Conservation (phyloP, 192 early-diverging fungal genomes). For the Radiomyces spectabilis region DNA sequence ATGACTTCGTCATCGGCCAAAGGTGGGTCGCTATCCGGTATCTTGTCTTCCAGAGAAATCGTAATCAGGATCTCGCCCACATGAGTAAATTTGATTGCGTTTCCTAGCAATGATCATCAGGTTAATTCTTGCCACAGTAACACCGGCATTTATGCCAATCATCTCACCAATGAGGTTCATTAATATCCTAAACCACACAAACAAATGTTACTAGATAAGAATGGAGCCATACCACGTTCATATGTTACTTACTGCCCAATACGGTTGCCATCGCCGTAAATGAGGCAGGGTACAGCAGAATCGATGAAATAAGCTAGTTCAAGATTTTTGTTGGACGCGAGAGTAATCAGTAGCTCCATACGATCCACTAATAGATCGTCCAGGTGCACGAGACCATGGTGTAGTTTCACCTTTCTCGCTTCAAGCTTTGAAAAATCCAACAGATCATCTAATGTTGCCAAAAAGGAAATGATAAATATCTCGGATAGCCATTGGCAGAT, state of each 20-base stretch:
- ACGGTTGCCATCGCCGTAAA: slow-evolving; percentile 59
- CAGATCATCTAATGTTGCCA: slow-evolving; percentile 24
- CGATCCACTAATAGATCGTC: slow-evolving; percentile 36
- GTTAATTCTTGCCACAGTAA: no score
- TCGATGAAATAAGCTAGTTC: slow-evolving; percentile 49
- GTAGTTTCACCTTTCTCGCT: slow-evolving; percentile 37
- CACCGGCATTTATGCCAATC: no score
- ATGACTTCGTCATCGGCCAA: slow-evolving; percentile 20
- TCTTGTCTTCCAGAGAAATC: slow-evolving; percentile 19
- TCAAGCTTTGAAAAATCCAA: slow-evolving; percentile 42
- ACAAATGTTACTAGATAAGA: neutral
- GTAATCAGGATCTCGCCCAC: slow-evolving; percentile 39
- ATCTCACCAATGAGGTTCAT: slow-evolving; percentile 62
- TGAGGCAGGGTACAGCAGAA: slow-evolving; percentile 38
- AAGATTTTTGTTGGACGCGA: slow-evolving; percentile 54
- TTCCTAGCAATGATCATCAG: no score
- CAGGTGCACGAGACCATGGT: slow-evolving; percentile 30
- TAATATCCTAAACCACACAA: slow-evolving; percentile 28
- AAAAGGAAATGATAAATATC: slow-evolving; percentile 3
- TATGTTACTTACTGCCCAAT: slow-evolving; percentile 49
- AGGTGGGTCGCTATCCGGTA: slow-evolving; percentile 1
- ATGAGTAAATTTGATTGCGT: slow-evolving; percentile 65
- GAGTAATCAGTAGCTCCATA: slow-evolving; percentile 51
- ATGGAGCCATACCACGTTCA: no score
- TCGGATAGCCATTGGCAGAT: neutral